Conservation (phyloP, 495 filamentous ascomycete genomes). For the Collariella sp. region DNA sequence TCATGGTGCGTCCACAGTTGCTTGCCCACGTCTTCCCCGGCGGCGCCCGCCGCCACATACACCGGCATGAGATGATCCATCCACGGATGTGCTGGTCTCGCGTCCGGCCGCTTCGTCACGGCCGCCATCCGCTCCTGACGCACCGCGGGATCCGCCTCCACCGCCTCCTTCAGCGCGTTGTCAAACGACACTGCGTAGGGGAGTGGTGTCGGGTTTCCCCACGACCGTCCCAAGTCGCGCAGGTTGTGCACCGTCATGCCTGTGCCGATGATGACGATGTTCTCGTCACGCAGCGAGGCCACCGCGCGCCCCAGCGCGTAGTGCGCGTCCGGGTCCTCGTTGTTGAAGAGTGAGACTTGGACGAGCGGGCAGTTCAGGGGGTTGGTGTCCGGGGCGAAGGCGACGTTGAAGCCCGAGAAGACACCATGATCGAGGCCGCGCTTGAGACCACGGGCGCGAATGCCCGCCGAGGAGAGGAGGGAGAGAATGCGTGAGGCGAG, state of each 20-base stretch:
- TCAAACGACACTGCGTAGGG: constrained; percentile 72
- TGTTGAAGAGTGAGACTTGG: constrained; percentile 67
- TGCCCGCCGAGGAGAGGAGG: constrained; percentile 49
- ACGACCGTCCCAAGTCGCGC: constrained; percentile 49
- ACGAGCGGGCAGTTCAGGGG: constrained; percentile 70
- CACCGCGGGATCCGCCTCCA: constrained; percentile 43
- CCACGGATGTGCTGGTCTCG: constrained; percentile 64
- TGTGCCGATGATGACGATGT: constrained; percentile 63
- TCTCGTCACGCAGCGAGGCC: constrained; percentile 57
- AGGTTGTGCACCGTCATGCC: constrained; percentile 90
- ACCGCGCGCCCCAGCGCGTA: constrained; percentile 65
- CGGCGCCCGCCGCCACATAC: constrained; percentile 64
- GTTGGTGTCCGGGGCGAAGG: constrained; percentile 65
- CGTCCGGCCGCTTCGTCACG: constrained; percentile 55
- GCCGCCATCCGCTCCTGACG: constrained; percentile 53
- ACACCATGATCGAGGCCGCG: constrained; percentile 78
- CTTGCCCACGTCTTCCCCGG: constrained; percentile 52
- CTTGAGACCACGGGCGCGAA: constrained; percentile 54
- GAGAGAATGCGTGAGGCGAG: constrained; percentile 59
- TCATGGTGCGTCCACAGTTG: constrained; percentile 59
- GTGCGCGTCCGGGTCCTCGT: constrained; percentile 61
- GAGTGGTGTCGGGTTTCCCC: constrained; percentile 40
- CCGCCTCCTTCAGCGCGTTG: constrained; percentile 66
- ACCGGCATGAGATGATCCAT: constrained; percentile 77
- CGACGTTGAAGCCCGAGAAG: constrained; percentile 62